Evolutionary conservation across 2,329 filamentous ascomycete species (phyloP), one percentile per base, ranked within the genome.

Genomic region (Tetracladium maxilliforme): DNA sequence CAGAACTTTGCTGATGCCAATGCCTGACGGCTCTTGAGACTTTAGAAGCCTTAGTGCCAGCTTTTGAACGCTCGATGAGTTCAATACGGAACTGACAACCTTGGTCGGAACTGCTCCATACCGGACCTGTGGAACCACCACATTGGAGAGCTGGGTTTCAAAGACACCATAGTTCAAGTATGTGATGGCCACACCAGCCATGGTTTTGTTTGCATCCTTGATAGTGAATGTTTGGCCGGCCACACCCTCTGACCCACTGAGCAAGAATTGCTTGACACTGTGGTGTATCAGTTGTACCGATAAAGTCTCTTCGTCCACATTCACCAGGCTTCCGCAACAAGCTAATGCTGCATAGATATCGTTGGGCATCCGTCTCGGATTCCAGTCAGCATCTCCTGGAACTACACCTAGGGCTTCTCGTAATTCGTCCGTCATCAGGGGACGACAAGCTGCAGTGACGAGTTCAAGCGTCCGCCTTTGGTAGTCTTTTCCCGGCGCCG

Each of bases 401-500:
- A 30, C 28, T 0, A 59, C 47, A 10, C 51, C 52, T 0, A 54
- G 24, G 5, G 50, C 49, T 38, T 57, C 52, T 11, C 42, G 38
- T 23, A 59, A 34, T 24, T 58, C 45, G 0, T 47, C 36, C 0
- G 24, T 31, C 1, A 41, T 45, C 6, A 58, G 28, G 0, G 48
- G 43, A 6, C 44, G 40, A 1, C 19, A 25, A 8, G 48, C 47
- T 0, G 33, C 38, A 1, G 35, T 24, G 1, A 58, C 14, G 16
- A 55, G 26, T 10, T 52, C 32, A 0, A 58, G 32, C 4, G 43
- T 43, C 4, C 14, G 31, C 5, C 10, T 33, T 22, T 51, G 43
- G 10, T 41, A 44, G 2, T 23, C 16, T 22, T 26, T 25, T 14
- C 27, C 33, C 14, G 11, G 25, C 10, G 21, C 14, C 26, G 23